Conservation (phyloP, 2,329 filamentous ascomycete species). For the Apiospora sp. region DNA sequence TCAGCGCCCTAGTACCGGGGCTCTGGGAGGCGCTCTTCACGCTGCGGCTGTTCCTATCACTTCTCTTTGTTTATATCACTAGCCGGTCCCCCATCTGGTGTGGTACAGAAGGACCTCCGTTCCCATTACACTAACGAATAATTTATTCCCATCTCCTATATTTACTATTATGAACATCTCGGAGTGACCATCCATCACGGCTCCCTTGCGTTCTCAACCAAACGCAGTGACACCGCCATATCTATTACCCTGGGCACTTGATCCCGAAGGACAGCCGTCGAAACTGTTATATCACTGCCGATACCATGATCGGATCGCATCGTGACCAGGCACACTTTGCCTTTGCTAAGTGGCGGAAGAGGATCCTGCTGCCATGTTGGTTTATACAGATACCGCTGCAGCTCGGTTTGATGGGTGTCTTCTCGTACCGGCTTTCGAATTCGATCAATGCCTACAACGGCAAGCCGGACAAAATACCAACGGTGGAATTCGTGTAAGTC, state of each 20-base stretch:
- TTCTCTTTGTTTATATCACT: conserved; percentile 14
- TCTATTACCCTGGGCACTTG: neutral
- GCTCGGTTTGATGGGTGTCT: conserved; percentile 57
- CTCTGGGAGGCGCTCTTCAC: neutral
- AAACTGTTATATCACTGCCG: neutral
- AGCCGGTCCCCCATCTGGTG: neutral
- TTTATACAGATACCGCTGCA: conserved; percentile 55
- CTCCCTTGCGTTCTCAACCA: neutral
- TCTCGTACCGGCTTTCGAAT: conserved; percentile 59
- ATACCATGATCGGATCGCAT: conserved; percentile 50
- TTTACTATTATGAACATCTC: conserved; percentile 1
- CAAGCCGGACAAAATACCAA: conserved; percentile 49
- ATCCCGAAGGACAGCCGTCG: neutral
- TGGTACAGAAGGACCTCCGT: neutral
- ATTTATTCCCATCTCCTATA: neutral
- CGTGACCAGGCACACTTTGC: conserved; percentile 61
- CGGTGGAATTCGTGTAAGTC: conserved; percentile 60
- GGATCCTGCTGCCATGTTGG: conserved; percentile 60
- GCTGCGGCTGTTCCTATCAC: conserved; percentile 4
- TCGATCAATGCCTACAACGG: conserved; percentile 54
- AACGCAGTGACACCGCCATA: neutral
- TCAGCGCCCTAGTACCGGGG: neutral
- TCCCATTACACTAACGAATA: neutral
- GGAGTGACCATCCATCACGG: neutral
- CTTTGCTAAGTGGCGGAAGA: conserved; percentile 59